Percentiles rank a stretch among this genome's conserved stretches.
Conservation (phyloP, 2,329 filamentous ascomycete species). For the Fusarium oligoseptatum region DNA sequence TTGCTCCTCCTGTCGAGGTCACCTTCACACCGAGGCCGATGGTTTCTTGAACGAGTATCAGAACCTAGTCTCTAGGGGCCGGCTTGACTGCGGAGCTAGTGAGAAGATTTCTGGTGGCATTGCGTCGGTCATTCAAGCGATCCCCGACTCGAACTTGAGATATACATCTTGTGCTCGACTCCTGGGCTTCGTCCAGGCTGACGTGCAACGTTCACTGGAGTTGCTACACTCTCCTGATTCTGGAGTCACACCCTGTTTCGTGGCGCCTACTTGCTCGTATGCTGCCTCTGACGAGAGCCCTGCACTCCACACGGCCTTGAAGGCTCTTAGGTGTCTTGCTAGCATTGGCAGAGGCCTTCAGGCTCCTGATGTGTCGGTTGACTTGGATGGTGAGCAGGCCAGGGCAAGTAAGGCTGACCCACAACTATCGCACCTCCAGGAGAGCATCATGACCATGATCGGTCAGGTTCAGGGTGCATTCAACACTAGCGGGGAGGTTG, state of each 20-base stretch:
- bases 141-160: conserved; percentile 69
- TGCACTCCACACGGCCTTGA: conserved; percentile 62
- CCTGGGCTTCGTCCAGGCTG: conserved; percentile 68
- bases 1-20: conserved; percentile 79
- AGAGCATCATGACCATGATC: conserved; percentile 61
- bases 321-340: conserved; percentile 75
- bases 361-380: conserved; percentile 75
- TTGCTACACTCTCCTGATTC: conserved; percentile 28
- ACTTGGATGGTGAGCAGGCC: conserved; percentile 68
- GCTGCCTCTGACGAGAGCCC: conserved; percentile 57
- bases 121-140: conserved; percentile 80
- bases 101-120: conserved; percentile 82
- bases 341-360: conserved; percentile 81
- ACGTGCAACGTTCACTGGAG: conserved; percentile 55
- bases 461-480: conserved; percentile 66
- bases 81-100: conserved; percentile 75
- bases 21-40: conserved; percentile 75
- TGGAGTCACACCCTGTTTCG: conserved; percentile 40
- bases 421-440: conserved; percentile 55
- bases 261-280: conserved; percentile 43
- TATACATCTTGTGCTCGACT: conserved; percentile 59
- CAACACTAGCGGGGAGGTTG: conserved; percentile 72
- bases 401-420: conserved; percentile 18
- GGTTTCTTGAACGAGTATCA: conserved; percentile 80
- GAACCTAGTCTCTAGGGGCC: conserved; percentile 66